Percentiles rank a stretch among this genome's conserved stretches.
Conservation (phyloP, 139 green algal species). For the Chlamydomonas incerta region DNA sequence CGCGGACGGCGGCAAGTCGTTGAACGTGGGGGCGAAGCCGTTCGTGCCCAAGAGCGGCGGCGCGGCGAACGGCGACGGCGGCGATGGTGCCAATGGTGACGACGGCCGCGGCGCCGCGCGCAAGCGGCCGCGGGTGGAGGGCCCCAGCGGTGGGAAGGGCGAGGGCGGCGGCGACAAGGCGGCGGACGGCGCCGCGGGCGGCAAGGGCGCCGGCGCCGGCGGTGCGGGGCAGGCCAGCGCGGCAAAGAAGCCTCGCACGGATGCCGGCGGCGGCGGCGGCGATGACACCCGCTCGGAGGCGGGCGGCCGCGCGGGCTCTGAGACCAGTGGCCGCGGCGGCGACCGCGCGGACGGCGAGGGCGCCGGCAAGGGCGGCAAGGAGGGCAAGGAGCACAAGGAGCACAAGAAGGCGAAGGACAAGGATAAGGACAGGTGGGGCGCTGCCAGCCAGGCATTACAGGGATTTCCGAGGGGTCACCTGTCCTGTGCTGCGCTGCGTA, state of each 20-base stretch:
- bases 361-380: conserved; percentile 8
- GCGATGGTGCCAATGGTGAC: background rate
- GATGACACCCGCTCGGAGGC: background rate
- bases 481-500: too few relatives aligned
- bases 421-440: conserved; percentile 39
- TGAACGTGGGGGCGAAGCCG: conserved; percentile 31
- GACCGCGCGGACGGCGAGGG: background rate
- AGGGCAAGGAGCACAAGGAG: conserved; percentile 22
- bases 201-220: background rate
- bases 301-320: background rate
- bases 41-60: conserved; percentile 11
- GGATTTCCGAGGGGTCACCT: too few relatives aligned
- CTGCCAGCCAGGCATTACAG: too few relatives aligned
- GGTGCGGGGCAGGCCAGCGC: too few relatives aligned
- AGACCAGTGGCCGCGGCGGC: background rate
- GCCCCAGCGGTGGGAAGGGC: background rate
- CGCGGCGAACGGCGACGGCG: background rate
- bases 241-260: background rate
- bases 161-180: conserved; percentile 10
- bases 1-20: background rate
- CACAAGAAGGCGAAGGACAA: conserved; percentile 35
- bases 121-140: conserved; percentile 5
- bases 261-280: background rate
- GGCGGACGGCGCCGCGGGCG: background rate
- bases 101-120: background rate